Evolutionary conservation across 345 rosid species (phyloP).

Genomic region (Populus alba): DNA sequence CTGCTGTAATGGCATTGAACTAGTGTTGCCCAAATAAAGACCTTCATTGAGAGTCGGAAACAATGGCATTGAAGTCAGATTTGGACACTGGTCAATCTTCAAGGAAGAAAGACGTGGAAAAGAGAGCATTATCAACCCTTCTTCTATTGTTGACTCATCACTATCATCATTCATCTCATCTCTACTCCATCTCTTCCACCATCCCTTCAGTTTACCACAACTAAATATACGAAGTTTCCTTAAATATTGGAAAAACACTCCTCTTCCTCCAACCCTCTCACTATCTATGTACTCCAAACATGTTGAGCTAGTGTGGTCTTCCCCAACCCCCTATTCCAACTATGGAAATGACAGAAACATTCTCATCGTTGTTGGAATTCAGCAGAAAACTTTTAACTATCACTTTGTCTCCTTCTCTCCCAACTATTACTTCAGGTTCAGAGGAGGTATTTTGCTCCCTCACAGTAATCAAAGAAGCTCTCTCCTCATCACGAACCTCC

Average conservation of each 20-base stretch:
- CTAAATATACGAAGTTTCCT: background rate
- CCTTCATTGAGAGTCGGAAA: too few relatives aligned
- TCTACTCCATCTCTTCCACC: background rate
- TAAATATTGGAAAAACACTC: conserved; percentile 4
- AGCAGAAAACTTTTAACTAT: background rate
- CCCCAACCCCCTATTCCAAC: conserved; percentile 28
- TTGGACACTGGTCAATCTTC: rapidly evolving
- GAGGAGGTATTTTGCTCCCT: background rate
- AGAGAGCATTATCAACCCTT: too few relatives aligned
- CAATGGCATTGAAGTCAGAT: too few relatives aligned
- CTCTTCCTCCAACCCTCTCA: background rate
- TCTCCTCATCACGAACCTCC: background rate
- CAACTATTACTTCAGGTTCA: conserved; percentile 4
- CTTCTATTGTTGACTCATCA: background rate
- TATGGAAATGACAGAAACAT: conserved; percentile 20
- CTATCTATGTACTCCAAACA: conserved; percentile 1
- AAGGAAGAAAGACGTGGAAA: too few relatives aligned
- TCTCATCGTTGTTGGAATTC: background rate
- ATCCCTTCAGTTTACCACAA: conserved; percentile 5
- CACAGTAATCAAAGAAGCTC: background rate
- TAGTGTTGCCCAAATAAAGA: too few relatives aligned
- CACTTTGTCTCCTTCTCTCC: conserved; percentile 21
- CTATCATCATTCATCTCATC: too few relatives aligned
- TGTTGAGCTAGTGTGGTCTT: conserved; percentile 27
- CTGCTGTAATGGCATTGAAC: too few relatives aligned